phyloP scores from a whole-genome alignment of 2,329 filamentous ascomycete genomes.

The Verticillium zaregamsianum region DNA sequence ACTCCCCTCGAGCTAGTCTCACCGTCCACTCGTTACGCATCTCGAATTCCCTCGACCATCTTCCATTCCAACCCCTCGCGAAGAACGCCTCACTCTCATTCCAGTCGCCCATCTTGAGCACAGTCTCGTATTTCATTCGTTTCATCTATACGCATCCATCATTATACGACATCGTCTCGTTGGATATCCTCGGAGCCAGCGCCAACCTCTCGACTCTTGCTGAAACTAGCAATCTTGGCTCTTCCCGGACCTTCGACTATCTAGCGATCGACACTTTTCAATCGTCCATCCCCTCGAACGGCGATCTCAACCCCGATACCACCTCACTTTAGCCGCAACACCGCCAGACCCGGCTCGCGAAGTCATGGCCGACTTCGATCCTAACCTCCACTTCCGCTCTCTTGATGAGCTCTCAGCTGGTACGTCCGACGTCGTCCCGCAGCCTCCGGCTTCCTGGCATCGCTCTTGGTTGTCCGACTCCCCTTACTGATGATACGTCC shows the following conservation, averaged over 20 bases:
- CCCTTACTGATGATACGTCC: constrained; percentile 4
- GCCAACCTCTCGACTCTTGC: background rate
- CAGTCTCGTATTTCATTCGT: background rate
- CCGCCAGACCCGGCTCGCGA: background rate
- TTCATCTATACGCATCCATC: constrained; percentile 1
- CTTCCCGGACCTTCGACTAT: background rate
- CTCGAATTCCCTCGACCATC: constrained; percentile 5
- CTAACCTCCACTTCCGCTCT: constrained; percentile 12
- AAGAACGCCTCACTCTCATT: background rate
- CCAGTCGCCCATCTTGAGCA: background rate
- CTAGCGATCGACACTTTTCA: background rate
- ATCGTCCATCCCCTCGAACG: background rate
- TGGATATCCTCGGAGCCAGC: background rate
- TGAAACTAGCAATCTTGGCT: background rate
- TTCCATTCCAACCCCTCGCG: background rate
- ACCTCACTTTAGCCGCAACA: background rate
- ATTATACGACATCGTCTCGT: background rate
- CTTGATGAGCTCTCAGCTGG: constrained; percentile 11
- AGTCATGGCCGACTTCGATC: constrained; percentile 10
- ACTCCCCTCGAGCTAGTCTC: constrained; percentile 13
- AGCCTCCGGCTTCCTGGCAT: background rate
- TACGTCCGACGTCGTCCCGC: constrained; percentile 2
- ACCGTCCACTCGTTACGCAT: constrained; percentile 13
- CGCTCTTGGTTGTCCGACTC: background rate
- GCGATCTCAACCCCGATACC: background rate